Base-by-base conservation (phyloP, 1,284 basidiomycete species). In the Wallemia mellicola region DNA sequence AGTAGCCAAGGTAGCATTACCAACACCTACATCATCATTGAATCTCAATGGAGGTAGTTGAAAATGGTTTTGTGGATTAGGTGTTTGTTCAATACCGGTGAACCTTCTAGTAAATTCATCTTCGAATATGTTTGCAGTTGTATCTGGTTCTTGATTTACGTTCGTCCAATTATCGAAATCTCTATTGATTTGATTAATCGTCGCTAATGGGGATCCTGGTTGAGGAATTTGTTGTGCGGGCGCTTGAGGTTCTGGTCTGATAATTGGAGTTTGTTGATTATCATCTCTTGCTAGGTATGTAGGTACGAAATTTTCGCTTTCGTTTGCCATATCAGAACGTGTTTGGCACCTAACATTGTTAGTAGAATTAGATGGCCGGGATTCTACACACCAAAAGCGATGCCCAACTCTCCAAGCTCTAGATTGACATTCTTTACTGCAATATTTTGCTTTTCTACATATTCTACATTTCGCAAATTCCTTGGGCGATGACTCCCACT, bases 391-490 rank as follows among this genome's bases (percentile, higher is more conserved):
- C 38, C 38, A 85, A 67, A 85, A 96, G 59, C 92, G 77, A 70
- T 98, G 92, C 0, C 94, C 92, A 67, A 91, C 88, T 63, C 83
- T 84, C 94, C 91, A 98, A 1, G 89, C 91, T 32, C 83, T 86
- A 66, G 84, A 88, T 73, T 98, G 92, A 69, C 94, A 98, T 65
- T 89, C 85, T 71, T 96, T 96, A 60, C 86, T 86, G 69, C 94
- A 98, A 70, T 98, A 98, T 71, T 98, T 98, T 11, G 92, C 92
- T 71, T 96, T 96, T 64, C 91, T 73, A 73, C 94, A 98, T 63
- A 91, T 74, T 60, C 94, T 72, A 67, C 92, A 98, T 69, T 98
- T 98, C 22, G 92, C 91, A 72, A 98, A 98, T 70, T 98, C 88
- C 28, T 91, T 77, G 2, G 92, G 86, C 65, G 80, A 87, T 24